Evolutionary conservation across 2,329 filamentous ascomycete species (phyloP), one percentile per base, ranked within the genome.

Genomic region (Epichloe gansuensis): DNA sequence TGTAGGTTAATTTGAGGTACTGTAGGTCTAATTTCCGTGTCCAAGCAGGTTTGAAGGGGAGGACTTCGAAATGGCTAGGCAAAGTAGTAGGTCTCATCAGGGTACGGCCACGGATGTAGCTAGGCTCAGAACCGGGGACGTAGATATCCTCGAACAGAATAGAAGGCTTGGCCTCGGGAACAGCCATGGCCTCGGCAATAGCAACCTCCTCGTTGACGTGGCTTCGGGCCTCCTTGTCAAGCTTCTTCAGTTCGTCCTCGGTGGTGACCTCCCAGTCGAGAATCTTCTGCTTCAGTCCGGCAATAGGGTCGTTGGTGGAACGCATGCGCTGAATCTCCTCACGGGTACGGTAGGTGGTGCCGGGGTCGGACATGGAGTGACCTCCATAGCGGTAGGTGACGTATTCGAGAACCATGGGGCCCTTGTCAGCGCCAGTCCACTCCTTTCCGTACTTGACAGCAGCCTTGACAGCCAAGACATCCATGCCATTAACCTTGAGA

Each of bases 251-350:
- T 75, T 97, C 91, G 42, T 96, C 91, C 78, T 98, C 93, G 56
- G 79, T 83, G 62, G 84, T 84, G 60, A 98, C 86, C 55, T 82
- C 82, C 93, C 93, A 98, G 74, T 98, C 93, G 54, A 98, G 76
- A 60, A 98, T 85, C 80, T 95, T 95, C 78, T 93, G 87, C 84
- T 97, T 97, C 63, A 98, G 83, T 55, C 93, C 93, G 65, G 91
- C 90, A 67, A 98, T 98, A 61, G 93, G 90, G 75, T 98, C 93
- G 75, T 97, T 88, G 75, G 93, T 98, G 64, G 87, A 94, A 67
- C 93, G 88, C 93, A 98, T 98, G 72, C 91, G 91, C 80, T 96
- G 91, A 68, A 98, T 95, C 77, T 98, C 93, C 78, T 98, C 93
- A 74, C 93, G 90, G 63, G 91, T 96, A 72, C 91, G 86, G 86